Percentiles rank a stretch among this genome's conserved stretches.
Conservation (phyloP, 2,329 filamentous ascomycete species). For the Fusarium tanahbumbuense region DNA sequence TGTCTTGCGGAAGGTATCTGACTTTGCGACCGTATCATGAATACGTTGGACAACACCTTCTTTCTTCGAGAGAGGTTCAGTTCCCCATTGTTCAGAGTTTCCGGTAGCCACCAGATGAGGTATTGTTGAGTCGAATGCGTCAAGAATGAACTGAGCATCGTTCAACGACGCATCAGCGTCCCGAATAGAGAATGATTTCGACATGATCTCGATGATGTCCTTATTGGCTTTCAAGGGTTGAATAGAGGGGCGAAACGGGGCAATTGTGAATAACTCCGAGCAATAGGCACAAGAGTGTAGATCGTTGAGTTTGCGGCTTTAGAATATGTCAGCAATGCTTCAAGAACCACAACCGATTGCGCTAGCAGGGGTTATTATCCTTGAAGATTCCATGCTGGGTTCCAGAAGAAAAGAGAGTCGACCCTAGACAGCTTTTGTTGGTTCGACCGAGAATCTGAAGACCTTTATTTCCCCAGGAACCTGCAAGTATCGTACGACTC, state of each 20-base stretch:
- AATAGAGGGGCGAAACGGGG: neutral
- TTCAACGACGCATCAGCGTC: slow-evolving; percentile 35
- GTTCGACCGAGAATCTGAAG: slow-evolving; percentile 10
- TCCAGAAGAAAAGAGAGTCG: slow-evolving; percentile 23
- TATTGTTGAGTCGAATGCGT: slow-evolving; percentile 48
- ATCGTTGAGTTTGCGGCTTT: slow-evolving; percentile 19
- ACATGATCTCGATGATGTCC: slow-evolving; percentile 25
- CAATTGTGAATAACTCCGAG: neutral
- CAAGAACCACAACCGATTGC: slow-evolving; percentile 20
- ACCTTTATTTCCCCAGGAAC: neutral
- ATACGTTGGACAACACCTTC: slow-evolving; percentile 40
- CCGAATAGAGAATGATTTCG: slow-evolving; percentile 41
- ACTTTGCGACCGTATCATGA: slow-evolving; percentile 37
- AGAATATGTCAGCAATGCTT: slow-evolving; percentile 18
- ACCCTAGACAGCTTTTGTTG: slow-evolving; percentile 4
- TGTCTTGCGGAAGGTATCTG: slow-evolving; percentile 41
- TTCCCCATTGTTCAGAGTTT: slow-evolving; percentile 48
- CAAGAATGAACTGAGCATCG: slow-evolving; percentile 48
- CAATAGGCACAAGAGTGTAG: neutral
- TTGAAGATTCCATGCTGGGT: slow-evolving; percentile 18
- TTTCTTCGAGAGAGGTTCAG: slow-evolving; percentile 41
- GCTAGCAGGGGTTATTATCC: slow-evolving; percentile 42
- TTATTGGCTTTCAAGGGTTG: neutral
- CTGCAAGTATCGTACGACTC: neutral
- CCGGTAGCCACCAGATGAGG: slow-evolving; percentile 45